Base-by-base conservation (phyloP, 208 protist species). In the Leishmania lainsoni region DNA sequence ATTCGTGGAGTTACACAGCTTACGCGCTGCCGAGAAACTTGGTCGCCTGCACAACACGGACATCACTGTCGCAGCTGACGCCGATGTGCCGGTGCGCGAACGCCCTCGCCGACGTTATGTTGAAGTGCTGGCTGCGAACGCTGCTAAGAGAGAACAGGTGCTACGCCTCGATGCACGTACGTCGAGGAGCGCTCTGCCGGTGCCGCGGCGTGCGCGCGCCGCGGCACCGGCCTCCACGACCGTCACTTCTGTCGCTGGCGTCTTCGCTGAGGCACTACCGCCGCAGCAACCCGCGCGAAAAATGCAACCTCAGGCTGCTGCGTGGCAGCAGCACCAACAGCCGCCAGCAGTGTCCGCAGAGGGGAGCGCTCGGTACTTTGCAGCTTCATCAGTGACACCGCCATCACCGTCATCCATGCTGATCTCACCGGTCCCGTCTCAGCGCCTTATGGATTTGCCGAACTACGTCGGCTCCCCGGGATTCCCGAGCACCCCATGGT, bases 1-100 rank as follows among this genome's bases (percentile, higher is more conserved):
- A 22, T 97, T 84, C 76, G 80, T 96, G 32, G 90, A 95, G 77
- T 75, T 96, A 22, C 58, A 66, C 20, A 84, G 35, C 16, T 79
- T 81, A 2, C 20, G 14, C 5, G 76, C 54, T 39, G 29, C 45
- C 10, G 39, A 51, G 10, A 12, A 61, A 39, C 51, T 84, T 0
- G 10, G 48, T 5, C 52, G 49, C 1, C 39, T 79, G 75, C 75
- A 84, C 68, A 63, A 80, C 42, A 76, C 22, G 8, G 20, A 35
- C 8, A 72, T 84, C 29, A 32, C 39, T 14, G 70, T 76, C 68
- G 81, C 65, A 1, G 54, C 75, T 3, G 51, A 84, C 42, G 45
- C 32, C 3, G 2, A 0, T 0, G 0, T 80, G 6, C 10, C 20
- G 0, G 51, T 39, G 10, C 39, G 58, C 3, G 8, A 56, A 29